Percentiles rank a stretch among this genome's conserved stretches.
These are phyloP conservation scores for Aspergillus terreus DNA, from an alignment of 2,329 filamentous ascomycete genomes.

Conservation along the genomic window DNA sequence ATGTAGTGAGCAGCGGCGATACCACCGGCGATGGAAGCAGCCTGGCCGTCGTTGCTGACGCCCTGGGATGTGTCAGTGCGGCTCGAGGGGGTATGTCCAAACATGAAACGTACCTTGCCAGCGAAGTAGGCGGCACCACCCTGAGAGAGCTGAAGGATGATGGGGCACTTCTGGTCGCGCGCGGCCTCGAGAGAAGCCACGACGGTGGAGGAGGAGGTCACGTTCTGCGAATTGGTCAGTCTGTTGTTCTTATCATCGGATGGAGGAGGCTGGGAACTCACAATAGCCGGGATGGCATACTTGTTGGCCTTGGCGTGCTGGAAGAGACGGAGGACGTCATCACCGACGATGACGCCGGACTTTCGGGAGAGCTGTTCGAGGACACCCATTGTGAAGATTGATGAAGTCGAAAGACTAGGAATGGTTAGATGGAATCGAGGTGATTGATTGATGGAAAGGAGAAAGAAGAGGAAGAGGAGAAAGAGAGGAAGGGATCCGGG, in stretches of 20 bases:
- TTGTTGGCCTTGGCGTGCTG: constrained; percentile 82
- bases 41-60: constrained; percentile 76
- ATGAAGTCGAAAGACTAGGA: constrained; percentile 1
- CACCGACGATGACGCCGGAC: constrained; percentile 63
- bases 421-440: not conserved
- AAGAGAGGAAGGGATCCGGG: not conserved
- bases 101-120: constrained; percentile 61
- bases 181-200: constrained; percentile 91
- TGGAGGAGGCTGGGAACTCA: constrained; percentile 32
- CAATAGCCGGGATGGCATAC: constrained; percentile 83
- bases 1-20: constrained; percentile 92
- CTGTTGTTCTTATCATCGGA: not conserved
- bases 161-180: constrained; percentile 82
- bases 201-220: constrained; percentile 85
- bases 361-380: constrained; percentile 59
- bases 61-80: constrained; percentile 47
- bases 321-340: constrained; percentile 71
- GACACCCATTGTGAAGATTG: constrained; percentile 39
- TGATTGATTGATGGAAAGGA: constrained; percentile 5
- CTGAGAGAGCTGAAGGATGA: constrained; percentile 91
- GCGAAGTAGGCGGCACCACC: constrained; percentile 92
- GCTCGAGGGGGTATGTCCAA: not conserved
- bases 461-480: not conserved
- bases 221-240: constrained; percentile 55
- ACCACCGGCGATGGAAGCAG: constrained; percentile 82